Percentiles rank a stretch among this genome's conserved stretches.
Evolutionary conservation across 139 green algal genomes (phyloP).

Genomic region (Picochlorum costavermella): DNA sequence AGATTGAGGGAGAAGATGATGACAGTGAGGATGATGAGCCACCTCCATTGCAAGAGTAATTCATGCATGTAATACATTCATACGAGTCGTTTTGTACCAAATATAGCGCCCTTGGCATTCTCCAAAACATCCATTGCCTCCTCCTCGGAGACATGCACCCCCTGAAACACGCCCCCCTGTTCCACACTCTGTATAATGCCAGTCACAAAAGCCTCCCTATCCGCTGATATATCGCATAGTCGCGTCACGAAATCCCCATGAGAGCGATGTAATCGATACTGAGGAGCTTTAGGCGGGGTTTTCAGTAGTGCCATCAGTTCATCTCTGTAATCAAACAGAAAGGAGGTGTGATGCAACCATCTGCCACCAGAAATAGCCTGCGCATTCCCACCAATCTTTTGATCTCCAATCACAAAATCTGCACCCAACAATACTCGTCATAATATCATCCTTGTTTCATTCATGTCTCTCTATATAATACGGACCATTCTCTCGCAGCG

Average conservation of each 20-base stretch:
- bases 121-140: too few relatives aligned
- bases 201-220: not conserved
- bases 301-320: constrained; percentile 70
- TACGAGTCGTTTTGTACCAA: too few relatives aligned
- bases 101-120: too few relatives aligned
- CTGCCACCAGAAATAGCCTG: constrained; percentile 86
- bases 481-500: constrained; percentile 68
- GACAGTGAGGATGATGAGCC: constrained; percentile 28
- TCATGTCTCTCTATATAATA: not conserved
- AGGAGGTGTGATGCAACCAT: constrained; percentile 95
- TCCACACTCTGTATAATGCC: too few relatives aligned
- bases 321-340: constrained; percentile 85
- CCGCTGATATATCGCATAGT: constrained; percentile 37
- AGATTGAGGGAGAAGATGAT: constrained; percentile 2
- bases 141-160: too few relatives aligned
- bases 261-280: constrained; percentile 60
- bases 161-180: too few relatives aligned
- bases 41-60: constrained; percentile 20
- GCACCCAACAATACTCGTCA: not conserved
- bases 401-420: constrained; percentile 82
- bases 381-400: constrained; percentile 96
- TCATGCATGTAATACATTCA: not conserved
- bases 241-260: constrained; percentile 57
- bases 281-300: constrained; percentile 54
- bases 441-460: constrained; percentile 4